A percentile compares a stretch with the other conserved stretches of the same genome.
phyloP scores from a whole-genome alignment of 768 basidiomycete species.

The Pleurotus ostreatus region DNA sequence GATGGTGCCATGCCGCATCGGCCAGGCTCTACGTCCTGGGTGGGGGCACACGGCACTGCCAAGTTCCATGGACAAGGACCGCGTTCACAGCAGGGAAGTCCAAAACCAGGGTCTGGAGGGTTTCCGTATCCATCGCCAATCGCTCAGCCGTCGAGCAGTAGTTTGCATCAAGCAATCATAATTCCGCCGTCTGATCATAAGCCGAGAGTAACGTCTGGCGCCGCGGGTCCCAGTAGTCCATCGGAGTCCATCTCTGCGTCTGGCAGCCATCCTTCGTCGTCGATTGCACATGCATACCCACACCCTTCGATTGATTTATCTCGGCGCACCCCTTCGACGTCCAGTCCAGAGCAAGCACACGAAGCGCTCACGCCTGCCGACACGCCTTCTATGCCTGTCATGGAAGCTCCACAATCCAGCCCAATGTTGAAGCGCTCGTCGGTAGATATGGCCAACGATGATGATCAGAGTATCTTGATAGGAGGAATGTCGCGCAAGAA shows the following conservation, averaged over 20 bases:
- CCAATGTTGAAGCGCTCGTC: conserved; percentile 3
- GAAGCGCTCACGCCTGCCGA: conserved; percentile 1
- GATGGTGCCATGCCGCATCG: too few relatives aligned
- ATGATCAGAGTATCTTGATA: not conserved
- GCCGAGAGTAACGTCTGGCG: too few relatives aligned
- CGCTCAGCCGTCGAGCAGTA: not conserved
- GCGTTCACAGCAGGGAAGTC: too few relatives aligned
- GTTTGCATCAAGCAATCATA: not conserved
- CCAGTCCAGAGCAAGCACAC: conserved; percentile 3
- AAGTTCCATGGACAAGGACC: too few relatives aligned
- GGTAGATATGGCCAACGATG: not conserved
- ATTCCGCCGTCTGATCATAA: too few relatives aligned
- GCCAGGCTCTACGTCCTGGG: too few relatives aligned
- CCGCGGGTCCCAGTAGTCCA: too few relatives aligned
- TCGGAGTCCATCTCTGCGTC: too few relatives aligned
- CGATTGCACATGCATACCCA: not conserved
- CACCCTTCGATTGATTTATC: not conserved
- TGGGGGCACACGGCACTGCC: too few relatives aligned
- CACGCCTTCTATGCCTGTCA: not conserved
- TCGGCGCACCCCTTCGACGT: not conserved
- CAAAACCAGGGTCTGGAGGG: not conserved
- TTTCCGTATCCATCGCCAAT: not conserved
- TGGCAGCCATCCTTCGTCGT: too few relatives aligned
- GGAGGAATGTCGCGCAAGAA: conserved; percentile 5
- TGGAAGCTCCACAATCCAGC: not conserved